Evolutionary conservation across 768 basidiomycete species (phyloP), one percentile per base, ranked within the genome.

Genomic region (Trametes sanguinea): DNA sequence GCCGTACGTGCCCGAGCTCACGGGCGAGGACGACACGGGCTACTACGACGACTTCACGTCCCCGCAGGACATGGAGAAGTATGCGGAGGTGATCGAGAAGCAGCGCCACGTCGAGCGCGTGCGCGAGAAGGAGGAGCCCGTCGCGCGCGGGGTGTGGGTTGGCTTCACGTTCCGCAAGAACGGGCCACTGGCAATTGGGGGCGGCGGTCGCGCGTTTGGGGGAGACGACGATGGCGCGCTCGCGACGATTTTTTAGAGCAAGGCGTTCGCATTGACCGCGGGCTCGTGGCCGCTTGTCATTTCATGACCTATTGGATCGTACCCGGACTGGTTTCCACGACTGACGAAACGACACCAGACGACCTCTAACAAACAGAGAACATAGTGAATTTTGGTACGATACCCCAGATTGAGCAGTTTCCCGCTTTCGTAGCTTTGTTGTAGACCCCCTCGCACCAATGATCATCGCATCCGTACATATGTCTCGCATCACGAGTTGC

Each of bases 21-120:
- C 98, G 70, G 91, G 89, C 8, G 97, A 98, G 70, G 82, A 92
- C 60, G 97, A 99, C 71, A 94, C 95, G 1, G 95, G 94, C 16
- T 95, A 95, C 75, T 95, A 94, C 76, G 93, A 95, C 68, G 93
- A 94, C 72, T 95, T 95, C 73, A 88, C 88, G 2, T 89, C 84
- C 3, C 77, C 83, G 4, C 92, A 95, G 61, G 96, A 98, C 71
- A 98, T 98, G 95, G 94, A 93, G 52, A 98, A 98, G 77, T 98
- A 98, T 71, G 94, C 95, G 10, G 96, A 99, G 74, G 97, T 99
- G 6, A 86, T 91, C 75, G 97, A 97, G 80, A 99, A 98, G 76
- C 95, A 98, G 76, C 80, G 77, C 69, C 95, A 98, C 72, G 95
- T 99, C 29, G 96, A 96, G 29, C 84, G 83, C 59, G 92, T 98